Base-by-base conservation (phyloP, 2,329 filamentous ascomycete genomes). In the Epichloe elymi region DNA sequence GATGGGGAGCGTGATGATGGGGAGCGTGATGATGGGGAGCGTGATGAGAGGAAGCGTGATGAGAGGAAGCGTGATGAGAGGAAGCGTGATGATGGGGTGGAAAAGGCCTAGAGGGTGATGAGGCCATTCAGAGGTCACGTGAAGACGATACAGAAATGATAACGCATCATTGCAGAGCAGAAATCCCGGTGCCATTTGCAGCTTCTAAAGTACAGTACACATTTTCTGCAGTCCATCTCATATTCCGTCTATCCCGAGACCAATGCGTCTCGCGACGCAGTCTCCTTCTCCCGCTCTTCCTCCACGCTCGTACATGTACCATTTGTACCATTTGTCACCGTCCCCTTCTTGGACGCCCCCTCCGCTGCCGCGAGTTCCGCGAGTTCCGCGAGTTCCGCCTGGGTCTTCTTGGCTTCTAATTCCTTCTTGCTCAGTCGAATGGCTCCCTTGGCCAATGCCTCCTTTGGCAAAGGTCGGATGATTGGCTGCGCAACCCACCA, bases 401-500 rank as follows among this genome's bases (percentile, higher is more conserved):
- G 6, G 4, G 45, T 54, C 49, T 57, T 54, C 49, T 57, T 44
- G 17, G 58, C 54, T 6, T 64, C 63, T 57, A 68, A 66, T 45
- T 69, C 74, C 64, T 89, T 89, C 70, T 88, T 90, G 60, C 82
- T 87, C 55, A 83, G 64, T 52, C 75, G 78, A 65, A 95, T 75
- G 2, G 86, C 83, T 0, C 90, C 90, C 64, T 88, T 89, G 55
- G 84, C 83, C 56, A 93, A 61, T 2, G 93, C 93, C 70, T 97
- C 91, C 58, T 85, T 86, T 0, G 93, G 93, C 60, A 96, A 65
- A 40, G 89, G 90, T 51, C 90, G 74, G 6, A 96, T 78, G 60
- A 95, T 87, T 4, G 91, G 85, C 70, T 97, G 90, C 49, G 83
- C 88, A 4, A 95, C 76, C 88, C 88, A 96, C 79, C 83, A 96